phyloP scores from a whole-genome alignment of 78 protist genomes.

The Pigoraptor vietnamica region DNA sequence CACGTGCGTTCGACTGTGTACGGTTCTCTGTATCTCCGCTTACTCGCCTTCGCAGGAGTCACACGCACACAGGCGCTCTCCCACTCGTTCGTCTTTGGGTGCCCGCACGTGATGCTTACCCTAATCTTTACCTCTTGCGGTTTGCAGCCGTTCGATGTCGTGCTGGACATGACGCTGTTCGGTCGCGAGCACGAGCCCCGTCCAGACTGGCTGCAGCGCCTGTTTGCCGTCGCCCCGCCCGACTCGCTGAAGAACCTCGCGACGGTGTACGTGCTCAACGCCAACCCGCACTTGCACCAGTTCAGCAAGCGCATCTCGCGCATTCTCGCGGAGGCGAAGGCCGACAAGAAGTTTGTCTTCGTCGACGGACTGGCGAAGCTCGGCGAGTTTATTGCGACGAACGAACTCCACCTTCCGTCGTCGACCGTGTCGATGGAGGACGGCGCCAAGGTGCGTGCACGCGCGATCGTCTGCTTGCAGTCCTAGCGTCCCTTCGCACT shows the following conservation, averaged over 20 bases:
- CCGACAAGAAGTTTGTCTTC: slow-evolving; percentile 25
- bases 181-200: not conserved
- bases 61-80: too few relatives aligned
- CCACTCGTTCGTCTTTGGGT: too few relatives aligned
- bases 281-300: not conserved
- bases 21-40: too few relatives aligned
- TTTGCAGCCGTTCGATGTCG: not conserved
- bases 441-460: slow-evolving; percentile 14
- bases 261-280: not conserved
- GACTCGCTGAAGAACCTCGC: not conserved
- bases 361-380: slow-evolving; percentile 1
- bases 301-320: slow-evolving; percentile 26
- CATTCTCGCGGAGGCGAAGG: slow-evolving; percentile 4
- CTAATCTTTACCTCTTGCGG: too few relatives aligned
- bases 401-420: slow-evolving; percentile 24
- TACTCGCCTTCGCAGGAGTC: too few relatives aligned
- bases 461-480: too few relatives aligned
- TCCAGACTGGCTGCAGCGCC: not conserved
- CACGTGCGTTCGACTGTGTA: too few relatives aligned
- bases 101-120: too few relatives aligned
- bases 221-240: not conserved
- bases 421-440: slow-evolving; percentile 24
- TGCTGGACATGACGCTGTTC: not conserved
- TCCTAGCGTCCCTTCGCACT: too few relatives aligned
- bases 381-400: slow-evolving; percentile 5